These are phyloP conservation scores for Oryza rufipogon DNA, from an alignment of 176 grass and related monocot species.

Conservation along the genomic window DNA sequence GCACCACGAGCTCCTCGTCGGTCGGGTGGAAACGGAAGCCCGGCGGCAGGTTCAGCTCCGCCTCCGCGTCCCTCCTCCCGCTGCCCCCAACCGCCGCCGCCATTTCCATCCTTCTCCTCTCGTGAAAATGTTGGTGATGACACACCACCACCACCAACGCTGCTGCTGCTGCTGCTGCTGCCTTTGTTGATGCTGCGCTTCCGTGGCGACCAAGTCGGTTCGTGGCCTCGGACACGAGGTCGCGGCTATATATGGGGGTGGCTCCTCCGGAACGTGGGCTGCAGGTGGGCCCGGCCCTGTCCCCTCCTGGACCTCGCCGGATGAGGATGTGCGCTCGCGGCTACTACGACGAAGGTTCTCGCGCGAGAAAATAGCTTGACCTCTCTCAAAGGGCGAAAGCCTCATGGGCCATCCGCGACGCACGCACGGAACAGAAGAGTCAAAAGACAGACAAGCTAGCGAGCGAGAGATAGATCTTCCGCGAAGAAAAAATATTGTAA, in stretches of 20 bases:
- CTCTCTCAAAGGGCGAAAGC: not conserved
- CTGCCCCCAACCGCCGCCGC: constrained; percentile 18
- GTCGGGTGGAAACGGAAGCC: constrained; percentile 97
- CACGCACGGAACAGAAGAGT: not conserved
- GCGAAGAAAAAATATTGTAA: not conserved
- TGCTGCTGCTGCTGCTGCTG: not conserved
- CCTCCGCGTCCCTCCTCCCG: constrained; percentile 69
- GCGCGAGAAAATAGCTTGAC: constrained; percentile 44
- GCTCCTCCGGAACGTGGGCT: not conserved
- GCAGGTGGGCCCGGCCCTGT: not conserved
- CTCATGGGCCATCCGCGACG: not conserved
- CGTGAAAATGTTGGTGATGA: not conserved
- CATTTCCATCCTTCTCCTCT: constrained; percentile 17
- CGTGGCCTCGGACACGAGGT: not conserved
- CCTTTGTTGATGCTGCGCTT: not conserved
- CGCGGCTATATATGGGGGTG: constrained; percentile 37
- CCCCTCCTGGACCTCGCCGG: not conserved
- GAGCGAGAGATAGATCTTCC: constrained; percentile 13
- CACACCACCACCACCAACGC: not conserved
- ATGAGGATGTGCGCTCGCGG: not conserved
- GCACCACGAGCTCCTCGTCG: constrained; percentile 84
- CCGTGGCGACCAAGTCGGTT: constrained; percentile 36
- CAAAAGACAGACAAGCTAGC: not conserved
- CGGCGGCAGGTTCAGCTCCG: constrained; percentile 82
- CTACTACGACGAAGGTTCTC: constrained; percentile 45